These are phyloP conservation scores for Austroboletus novae-zelandiae DNA, from an alignment of 1,284 basidiomycete genomes.

Conservation along the genomic window DNA sequence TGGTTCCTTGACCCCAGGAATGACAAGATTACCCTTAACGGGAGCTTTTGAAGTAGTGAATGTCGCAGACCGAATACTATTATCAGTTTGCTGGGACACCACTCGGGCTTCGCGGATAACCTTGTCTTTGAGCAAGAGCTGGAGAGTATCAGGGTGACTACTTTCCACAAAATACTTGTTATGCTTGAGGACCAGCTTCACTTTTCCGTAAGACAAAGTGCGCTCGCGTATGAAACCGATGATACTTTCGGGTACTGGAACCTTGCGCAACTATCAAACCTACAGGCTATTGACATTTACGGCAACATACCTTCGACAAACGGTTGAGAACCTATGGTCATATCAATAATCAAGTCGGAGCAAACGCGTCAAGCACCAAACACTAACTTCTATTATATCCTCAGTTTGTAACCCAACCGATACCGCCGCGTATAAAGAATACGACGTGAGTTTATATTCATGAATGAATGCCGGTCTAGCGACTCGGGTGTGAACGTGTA, in stretches of 20 bases:
- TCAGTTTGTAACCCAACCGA: constrained; percentile 97
- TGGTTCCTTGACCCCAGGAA: constrained; percentile 78
- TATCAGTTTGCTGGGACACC: constrained; percentile 58
- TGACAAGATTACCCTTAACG: constrained; percentile 75
- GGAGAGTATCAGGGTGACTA: constrained; percentile 87
- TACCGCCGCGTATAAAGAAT: constrained; percentile 97
- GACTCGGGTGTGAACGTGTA: constrained; percentile 26
- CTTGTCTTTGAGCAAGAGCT: constrained; percentile 81
- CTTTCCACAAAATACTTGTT: constrained; percentile 97
- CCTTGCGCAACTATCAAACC: constrained; percentile 43
- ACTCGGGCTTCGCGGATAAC: constrained; percentile 82
- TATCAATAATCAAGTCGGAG: constrained; percentile 10
- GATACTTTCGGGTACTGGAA: constrained; percentile 86
- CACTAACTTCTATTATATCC: constrained; percentile 94
- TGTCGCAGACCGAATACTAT: constrained; percentile 71
- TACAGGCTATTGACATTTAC: background rate
- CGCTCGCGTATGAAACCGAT: constrained; percentile 84
- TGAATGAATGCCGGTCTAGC: constrained; percentile 95
- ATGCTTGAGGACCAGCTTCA: constrained; percentile 94
- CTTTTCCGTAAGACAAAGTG: constrained; percentile 93
- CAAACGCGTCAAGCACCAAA: constrained; percentile 20
- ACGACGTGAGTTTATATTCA: constrained; percentile 98
- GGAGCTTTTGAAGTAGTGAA: constrained; percentile 85
- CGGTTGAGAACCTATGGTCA: constrained; percentile 71
- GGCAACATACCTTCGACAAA: constrained; percentile 69